These are phyloP conservation scores for Physcomitrellopsis africana DNA, from an alignment of 225 moss, liverwort and hornwort genomes.

Conservation along the genomic window DNA sequence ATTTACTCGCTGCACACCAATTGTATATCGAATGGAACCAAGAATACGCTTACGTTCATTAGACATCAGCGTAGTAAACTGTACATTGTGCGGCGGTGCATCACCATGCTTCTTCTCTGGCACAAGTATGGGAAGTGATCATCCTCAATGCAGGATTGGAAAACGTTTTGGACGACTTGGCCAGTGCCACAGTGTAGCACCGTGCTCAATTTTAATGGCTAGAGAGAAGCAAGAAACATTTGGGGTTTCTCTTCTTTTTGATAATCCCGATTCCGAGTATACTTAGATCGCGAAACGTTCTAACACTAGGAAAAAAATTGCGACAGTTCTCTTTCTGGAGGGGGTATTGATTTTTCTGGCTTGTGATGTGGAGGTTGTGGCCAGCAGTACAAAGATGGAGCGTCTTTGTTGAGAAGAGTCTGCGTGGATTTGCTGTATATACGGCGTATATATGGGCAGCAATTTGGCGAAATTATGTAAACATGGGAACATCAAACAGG, in stretches of 20 bases:
- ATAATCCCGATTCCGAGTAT: neutral
- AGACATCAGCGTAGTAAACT: slow-evolving; percentile 73
- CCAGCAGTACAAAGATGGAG: slow-evolving; percentile 12
- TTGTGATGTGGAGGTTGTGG: neutral
- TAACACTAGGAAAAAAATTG: neutral
- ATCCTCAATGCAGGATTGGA: slow-evolving; percentile 17
- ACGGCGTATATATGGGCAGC: slow-evolving; percentile 1
- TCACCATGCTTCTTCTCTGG: slow-evolving; percentile 67
- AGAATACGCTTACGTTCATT: slow-evolving; percentile 53
- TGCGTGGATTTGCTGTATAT: slow-evolving; percentile 4
- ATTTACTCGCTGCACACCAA: slow-evolving; percentile 55
- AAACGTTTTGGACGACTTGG: neutral
- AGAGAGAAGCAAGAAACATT: slow-evolving; percentile 2
- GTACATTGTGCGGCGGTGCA: slow-evolving; percentile 75
- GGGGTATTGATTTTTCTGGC: neutral
- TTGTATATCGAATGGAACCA: slow-evolving; percentile 52
- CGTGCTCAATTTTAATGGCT: neutral
- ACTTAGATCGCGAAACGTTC: neutral
- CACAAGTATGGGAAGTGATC: slow-evolving; percentile 48
- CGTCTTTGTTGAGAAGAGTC: neutral
- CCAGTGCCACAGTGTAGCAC: slow-evolving; percentile 12
- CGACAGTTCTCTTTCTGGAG: slow-evolving; percentile 6
- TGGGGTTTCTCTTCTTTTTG: neutral
- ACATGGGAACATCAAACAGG: neutral
- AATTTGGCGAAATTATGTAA: neutral